These are phyloP conservation scores for Aspergillus latus DNA, from an alignment of 2,329 filamentous ascomycete species.

Conservation along the genomic window DNA sequence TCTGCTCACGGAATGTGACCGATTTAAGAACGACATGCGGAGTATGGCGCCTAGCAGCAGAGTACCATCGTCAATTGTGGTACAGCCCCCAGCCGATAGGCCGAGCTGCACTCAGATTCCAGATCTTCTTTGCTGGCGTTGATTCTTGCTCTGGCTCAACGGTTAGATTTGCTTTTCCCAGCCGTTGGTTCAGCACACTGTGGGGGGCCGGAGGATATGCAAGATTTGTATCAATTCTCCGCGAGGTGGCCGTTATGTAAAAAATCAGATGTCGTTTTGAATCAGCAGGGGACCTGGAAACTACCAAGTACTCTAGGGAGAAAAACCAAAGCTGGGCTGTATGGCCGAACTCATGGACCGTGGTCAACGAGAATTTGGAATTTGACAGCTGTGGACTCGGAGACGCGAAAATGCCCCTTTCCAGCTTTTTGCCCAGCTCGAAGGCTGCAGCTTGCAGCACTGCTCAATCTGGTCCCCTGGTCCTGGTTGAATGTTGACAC, in stretches of 20 bases:
- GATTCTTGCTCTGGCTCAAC: background rate
- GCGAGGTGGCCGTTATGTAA: background rate
- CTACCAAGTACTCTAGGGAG: background rate
- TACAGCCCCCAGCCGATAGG: background rate
- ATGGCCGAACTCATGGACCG: background rate
- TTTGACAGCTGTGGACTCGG: background rate
- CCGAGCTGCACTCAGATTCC: background rate
- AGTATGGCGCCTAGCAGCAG: background rate
- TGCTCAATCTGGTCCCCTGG: background rate
- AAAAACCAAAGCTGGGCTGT: background rate
- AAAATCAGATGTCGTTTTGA: background rate
- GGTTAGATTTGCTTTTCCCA: background rate
- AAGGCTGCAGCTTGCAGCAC: background rate
- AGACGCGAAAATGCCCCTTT: background rate
- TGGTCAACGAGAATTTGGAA: background rate
- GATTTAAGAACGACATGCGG: background rate
- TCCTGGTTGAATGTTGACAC: background rate
- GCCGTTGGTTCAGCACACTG: background rate
- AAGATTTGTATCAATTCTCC: constrained; percentile 5
- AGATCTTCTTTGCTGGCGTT: background rate
- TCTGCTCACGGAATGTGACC: background rate
- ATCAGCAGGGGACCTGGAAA: background rate
- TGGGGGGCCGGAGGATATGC: background rate
- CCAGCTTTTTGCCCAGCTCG: background rate
- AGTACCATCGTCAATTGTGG: background rate